Percentiles rank a stretch among this genome's conserved stretches.
Evolutionary conservation across 495 filamentous ascomycete species (phyloP).

Genomic region (Oleoguttula mirabilis): DNA sequence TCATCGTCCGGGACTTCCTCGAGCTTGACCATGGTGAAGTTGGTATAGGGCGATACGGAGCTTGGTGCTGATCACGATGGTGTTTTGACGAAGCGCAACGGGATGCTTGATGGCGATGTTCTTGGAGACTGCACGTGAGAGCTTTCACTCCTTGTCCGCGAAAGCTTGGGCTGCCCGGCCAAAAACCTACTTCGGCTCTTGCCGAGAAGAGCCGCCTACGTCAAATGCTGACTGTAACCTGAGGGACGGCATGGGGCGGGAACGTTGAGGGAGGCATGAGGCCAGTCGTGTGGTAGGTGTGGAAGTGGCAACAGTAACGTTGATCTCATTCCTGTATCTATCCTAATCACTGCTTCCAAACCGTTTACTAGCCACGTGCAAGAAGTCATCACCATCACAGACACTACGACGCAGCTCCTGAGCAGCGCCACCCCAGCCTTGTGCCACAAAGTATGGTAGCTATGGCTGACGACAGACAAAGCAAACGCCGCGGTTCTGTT

Average conservation of each 20-base stretch:
- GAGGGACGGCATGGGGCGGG: background rate
- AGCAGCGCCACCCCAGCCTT: background rate
- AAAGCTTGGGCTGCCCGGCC: background rate
- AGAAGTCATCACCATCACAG: constrained; percentile 5
- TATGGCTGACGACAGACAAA: background rate
- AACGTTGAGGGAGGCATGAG: too few species aligned
- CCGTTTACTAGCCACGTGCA: background rate
- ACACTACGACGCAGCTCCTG: constrained; percentile 7
- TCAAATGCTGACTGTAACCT: background rate
- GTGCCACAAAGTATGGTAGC: background rate
- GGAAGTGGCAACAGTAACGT: background rate
- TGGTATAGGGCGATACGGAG: too few species aligned
- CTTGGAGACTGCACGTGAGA: background rate
- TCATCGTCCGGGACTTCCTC: constrained; percentile 93
- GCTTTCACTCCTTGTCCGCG: background rate
- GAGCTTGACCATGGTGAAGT: constrained; percentile 83
- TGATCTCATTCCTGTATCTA: background rate
- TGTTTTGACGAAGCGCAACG: background rate
- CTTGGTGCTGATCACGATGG: background rate
- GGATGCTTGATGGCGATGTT: background rate
- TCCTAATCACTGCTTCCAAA: background rate
- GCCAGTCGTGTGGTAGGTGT: too few species aligned
- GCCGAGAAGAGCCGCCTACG: background rate
- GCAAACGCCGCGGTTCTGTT: constrained; percentile 15
- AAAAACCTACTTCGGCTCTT: too few species aligned